Evolutionary conservation across 305 asterid genomes (phyloP), one percentile per base, ranked within the genome.

Genomic region (Rubia peregrina): DNA sequence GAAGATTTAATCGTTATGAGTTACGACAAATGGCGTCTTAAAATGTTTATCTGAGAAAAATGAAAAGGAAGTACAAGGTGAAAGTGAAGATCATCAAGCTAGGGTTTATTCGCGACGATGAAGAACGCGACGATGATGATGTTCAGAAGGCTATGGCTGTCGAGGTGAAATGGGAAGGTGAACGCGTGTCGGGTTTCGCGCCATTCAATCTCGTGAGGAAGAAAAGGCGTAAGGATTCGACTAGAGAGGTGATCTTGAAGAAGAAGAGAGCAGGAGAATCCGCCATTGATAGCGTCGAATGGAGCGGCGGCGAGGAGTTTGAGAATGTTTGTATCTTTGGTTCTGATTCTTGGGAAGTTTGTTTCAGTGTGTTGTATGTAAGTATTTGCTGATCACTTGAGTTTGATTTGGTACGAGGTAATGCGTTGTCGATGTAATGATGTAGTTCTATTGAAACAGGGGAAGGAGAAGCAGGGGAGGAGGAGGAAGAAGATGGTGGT

Each of bases 131-230:
- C 13, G 26, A 24, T 24, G 71, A 41, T 5, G 78, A 33, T 64
- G 51, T 12, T 6, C 74, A 68, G 44, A 78, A 71, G 49, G 76
- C 61, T 0, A 59, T 85, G 73, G 84, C 87, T 42, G 56, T 88
- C 56, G 78, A 74, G 67, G 59, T 86, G 21, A 88, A 83, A 75
- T 90, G 96, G 96, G 84, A 81, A 82, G 91, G 90, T 12, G 89
- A 84, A 77, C 80, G 83, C 17, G 86, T 71, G 80, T 72, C 83
- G 24, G 86, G 85, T n/a, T 65, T 86, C 65, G 77, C 78, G 65
- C 85, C 83, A 17, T 83, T 86, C 67, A 77, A 83, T 13, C 62
- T 66, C 19, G 40, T 57, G n/a, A 64, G 80, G 67, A 71, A 78
- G 74, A 75, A 30, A 6, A 38, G 0, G 44, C 83, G 79, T n/a